phyloP scores from a whole-genome alignment of 306 rosid species.

The Medicago truncatula region MtrunA17r5.0-ANR NC_053044.1:41476001-41476500 shows the following conservation, averaged over 20 bases:
- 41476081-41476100: slow-evolving; percentile 6
- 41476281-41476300: slow-evolving; percentile 12
- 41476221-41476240: slow-evolving; percentile 24
- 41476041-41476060: not conserved
- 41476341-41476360: slow-evolving; percentile 28
- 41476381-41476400: slow-evolving; percentile 22
- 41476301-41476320: slow-evolving; percentile 34
- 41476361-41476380: slow-evolving; percentile 22
- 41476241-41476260: slow-evolving; percentile 42
- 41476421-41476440: slow-evolving; percentile 17
- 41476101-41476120: slow-evolving; percentile 1
- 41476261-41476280: slow-evolving; percentile 29
- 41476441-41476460: slow-evolving; percentile 32
- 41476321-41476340: slow-evolving; percentile 25
- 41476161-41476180: not conserved
- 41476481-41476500: not conserved
- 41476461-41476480: slow-evolving; percentile 22
- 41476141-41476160: not conserved
- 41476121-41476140: not conserved
- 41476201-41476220: slow-evolving; percentile 4
- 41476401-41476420: slow-evolving; percentile 23
- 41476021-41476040: not conserved
- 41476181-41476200: slow-evolving; percentile 7
- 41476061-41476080: not conserved
- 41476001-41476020: slow-evolving; percentile 4